Conservation (phyloP, 495 filamentous ascomycete genomes). For the Apiosordaria backusii region DNA sequence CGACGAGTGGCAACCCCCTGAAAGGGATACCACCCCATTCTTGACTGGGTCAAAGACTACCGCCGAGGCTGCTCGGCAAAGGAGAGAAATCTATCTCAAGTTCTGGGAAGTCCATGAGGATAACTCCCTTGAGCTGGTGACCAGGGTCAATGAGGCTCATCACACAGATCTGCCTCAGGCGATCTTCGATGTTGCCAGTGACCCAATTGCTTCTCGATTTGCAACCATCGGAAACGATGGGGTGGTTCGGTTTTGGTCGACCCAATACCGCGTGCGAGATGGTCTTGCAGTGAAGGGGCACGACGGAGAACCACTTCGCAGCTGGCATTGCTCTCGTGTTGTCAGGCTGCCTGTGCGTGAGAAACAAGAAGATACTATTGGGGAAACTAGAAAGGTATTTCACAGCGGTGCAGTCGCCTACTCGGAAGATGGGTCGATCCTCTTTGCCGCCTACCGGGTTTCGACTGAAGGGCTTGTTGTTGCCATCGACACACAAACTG, state of each 20-base stretch:
- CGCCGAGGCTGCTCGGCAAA: conserved; percentile 42
- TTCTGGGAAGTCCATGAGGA: conserved; percentile 80
- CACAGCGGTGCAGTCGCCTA: conserved; percentile 60
- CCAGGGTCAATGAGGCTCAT: conserved; percentile 82
- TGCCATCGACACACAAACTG: conserved; percentile 55
- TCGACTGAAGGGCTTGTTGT: conserved; percentile 50
- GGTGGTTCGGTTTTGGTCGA: conserved; percentile 71
- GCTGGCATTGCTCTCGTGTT: conserved; percentile 67
- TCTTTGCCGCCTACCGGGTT: conserved; percentile 57
- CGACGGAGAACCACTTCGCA: conserved; percentile 52
- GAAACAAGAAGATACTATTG: conserved; percentile 34
- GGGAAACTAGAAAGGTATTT: conserved; percentile 8
- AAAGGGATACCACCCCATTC: conserved; percentile 54
- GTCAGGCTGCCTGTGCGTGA: conserved; percentile 52
- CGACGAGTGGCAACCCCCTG: conserved; percentile 80
- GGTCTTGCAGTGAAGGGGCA: conserved; percentile 56
- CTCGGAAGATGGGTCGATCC: conserved; percentile 81
- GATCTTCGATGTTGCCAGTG: conserved; percentile 66
- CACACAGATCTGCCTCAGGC: conserved; percentile 47
- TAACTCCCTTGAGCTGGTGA: conserved; percentile 66
- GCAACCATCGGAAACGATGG: conserved; percentile 80
- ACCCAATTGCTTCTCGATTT: conserved; percentile 65
- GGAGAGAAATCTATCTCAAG: conserved; percentile 75
- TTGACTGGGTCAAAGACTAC: conserved; percentile 36
- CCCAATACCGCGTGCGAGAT: conserved; percentile 59